These are phyloP conservation scores for Euphorbia schlechtendalii DNA, from an alignment of 441 rosid genomes.

Conservation along the genomic window DNA sequence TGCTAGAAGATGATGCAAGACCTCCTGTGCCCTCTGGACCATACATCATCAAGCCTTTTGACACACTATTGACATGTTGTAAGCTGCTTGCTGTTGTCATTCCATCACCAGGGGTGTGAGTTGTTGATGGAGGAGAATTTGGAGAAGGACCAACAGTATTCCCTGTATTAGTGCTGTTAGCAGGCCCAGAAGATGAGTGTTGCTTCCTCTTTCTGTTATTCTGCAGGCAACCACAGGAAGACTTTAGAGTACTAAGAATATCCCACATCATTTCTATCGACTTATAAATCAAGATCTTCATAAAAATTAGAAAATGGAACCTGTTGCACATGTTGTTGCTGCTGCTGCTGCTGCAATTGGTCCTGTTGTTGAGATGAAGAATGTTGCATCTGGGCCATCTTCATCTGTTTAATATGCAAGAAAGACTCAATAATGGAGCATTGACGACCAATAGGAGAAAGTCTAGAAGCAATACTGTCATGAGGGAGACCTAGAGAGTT, in stretches of 20 bases:
- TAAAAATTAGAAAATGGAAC: conserved; percentile 19
- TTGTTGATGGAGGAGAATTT: conserved; percentile 59
- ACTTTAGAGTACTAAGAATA: conserved; percentile 13
- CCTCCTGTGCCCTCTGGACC: conserved; percentile 43
- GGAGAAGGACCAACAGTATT: conserved; percentile 58
- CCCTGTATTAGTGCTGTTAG: conserved; percentile 63
- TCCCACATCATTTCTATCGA: neutral
- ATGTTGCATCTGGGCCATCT: conserved; percentile 49
- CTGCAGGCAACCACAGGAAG: conserved; percentile 29
- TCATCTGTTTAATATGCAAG: conserved; percentile 36
- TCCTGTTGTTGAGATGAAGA: conserved; percentile 57
- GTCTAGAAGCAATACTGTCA: conserved; percentile 7
- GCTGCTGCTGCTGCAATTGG: conserved; percentile 42
- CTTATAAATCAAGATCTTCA: conserved; percentile 5
- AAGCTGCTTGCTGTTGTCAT: conserved; percentile 37
- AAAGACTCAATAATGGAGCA: conserved; percentile 13
- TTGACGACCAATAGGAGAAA: conserved; percentile 4
- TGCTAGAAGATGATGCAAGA: conserved; percentile 45
- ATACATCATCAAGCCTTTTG: conserved; percentile 42
- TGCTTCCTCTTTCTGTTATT: conserved; percentile 54
- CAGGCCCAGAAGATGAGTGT: conserved; percentile 60
- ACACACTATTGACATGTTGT: conserved; percentile 36
- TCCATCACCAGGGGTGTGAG: conserved; percentile 68
- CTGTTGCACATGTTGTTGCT: conserved; percentile 40
- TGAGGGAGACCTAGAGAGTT: neutral